Percentiles rank a stretch among this genome's conserved stretches.
Conservation (phyloP, 495 filamentous ascomycete species). For the Aspergillus sparsus region DNA sequence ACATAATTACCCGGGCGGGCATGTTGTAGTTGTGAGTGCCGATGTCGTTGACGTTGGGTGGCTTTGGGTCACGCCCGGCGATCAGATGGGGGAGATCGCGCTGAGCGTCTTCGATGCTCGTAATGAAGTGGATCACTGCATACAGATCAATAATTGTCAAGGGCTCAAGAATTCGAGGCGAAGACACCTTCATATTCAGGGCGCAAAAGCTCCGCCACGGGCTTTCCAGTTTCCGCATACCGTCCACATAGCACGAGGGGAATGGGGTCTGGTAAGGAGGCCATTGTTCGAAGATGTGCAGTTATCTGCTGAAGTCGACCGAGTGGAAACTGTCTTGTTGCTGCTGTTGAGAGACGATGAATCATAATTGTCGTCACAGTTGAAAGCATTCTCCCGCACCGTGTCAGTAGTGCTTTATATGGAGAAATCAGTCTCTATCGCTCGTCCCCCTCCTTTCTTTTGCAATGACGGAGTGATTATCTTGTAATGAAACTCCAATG, state of each 20-base stretch:
- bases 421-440: too few relatives aligned
- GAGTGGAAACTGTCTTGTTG: too few relatives aligned
- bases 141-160: background rate
- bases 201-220: background rate
- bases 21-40: constrained; percentile 35
- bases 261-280: background rate
- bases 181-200: constrained; percentile 14
- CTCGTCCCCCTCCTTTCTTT: too few relatives aligned
- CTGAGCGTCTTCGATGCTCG: constrained; percentile 22
- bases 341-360: too few relatives aligned
- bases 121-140: constrained; percentile 35
- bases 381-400: too few relatives aligned
- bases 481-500: too few relatives aligned
- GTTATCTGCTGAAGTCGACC: too few relatives aligned
- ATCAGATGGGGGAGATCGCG: constrained; percentile 32
- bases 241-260: constrained; percentile 8
- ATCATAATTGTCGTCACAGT: too few relatives aligned
- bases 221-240: background rate
- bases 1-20: constrained; percentile 33
- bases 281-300: background rate
- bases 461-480: too few relatives aligned
- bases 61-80: constrained; percentile 29
- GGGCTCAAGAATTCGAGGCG: background rate
- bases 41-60: constrained; percentile 23
- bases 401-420: too few relatives aligned